Evolutionary conservation across 1,139 yeast species (phyloP), one percentile per base, ranked within the genome.

Genomic region (Sugiyamaella xylanicola): DNA sequence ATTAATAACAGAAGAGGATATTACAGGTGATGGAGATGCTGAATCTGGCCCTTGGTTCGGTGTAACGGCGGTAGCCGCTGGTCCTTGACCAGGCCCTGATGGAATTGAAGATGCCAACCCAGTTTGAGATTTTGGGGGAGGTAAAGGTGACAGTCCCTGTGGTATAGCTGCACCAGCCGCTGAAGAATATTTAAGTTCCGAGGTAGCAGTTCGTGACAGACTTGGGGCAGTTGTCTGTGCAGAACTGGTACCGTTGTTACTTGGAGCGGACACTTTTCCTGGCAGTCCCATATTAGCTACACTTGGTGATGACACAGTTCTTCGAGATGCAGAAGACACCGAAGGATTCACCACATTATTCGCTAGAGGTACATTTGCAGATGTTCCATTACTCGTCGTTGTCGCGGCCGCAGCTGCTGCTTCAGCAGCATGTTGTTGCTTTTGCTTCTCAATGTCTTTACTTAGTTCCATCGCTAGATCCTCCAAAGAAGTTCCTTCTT

Each of bases 121-220:
- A 4, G 37, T 8, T 32, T 52, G 49, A 27, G 40, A 15, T 35
- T 50, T 50, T 17, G 70, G 68, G 17, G 72, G 71, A 4, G 71
- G 70, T 29, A 67, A 50, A 4, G 72, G 69, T 13, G 67, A 60
- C 21, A 67, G 53, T 13, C 71, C 71, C 13, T 57, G 63, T 2
- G 71, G 67, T 27, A 63, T 57, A 17, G 54, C 7, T 2, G 82
- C 82, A 13, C 85, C 83, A 2, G 86, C 86, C 0, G 90, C 87
- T 0, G 86, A 80, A 0, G 93, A 81, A 81, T 90, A 86, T 63
- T 85, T 85, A 59, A 86, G 74, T 56, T 82, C 86, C 1, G 80
- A 76, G 1, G 86, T 85, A 51, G 81, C 79, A 9, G 82, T 73
- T n/a, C 89, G 89, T n/a, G 85, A 79, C 0, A 44, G 85, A 79